These are phyloP conservation scores for Fusarium tjaetaba DNA, from an alignment of 2,329 filamentous ascomycete genomes.

Conservation along the genomic window DNA sequence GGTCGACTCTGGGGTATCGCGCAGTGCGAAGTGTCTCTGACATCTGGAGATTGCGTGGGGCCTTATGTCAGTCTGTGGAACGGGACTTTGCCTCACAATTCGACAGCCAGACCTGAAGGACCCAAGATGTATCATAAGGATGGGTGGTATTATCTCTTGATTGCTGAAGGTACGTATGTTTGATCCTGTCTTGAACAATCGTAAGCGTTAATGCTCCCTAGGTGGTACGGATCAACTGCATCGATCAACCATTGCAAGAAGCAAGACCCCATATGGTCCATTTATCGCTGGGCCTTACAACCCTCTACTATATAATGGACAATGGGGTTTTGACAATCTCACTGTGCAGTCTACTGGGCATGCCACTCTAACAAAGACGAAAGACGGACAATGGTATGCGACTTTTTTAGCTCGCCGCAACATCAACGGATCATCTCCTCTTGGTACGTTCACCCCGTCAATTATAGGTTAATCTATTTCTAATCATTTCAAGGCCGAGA, in stretches of 20 bases:
- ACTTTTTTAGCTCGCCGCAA: background rate
- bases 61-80: background rate
- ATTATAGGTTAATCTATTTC: fast-evolving
- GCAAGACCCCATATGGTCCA: background rate
- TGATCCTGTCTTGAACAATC: fast-evolving
- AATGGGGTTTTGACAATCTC: background rate
- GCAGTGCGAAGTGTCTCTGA: background rate
- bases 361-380: background rate
- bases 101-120: background rate
- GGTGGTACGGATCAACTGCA: background rate
- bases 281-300: background rate
- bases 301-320: background rate
- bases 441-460: background rate
- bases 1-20: background rate
- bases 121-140: background rate
- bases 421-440: background rate
- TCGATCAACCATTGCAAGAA: background rate
- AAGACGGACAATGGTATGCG: background rate
- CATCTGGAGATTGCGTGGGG: background rate
- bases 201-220: fast-evolving
- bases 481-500: background rate
- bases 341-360: background rate
- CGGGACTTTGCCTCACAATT: background rate
- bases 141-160: background rate
- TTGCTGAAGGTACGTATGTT: background rate